Evolutionary conservation across 371 early-diverging fungal genomes (phyloP).

Genomic region (Blakeslea trispora): DNA sequence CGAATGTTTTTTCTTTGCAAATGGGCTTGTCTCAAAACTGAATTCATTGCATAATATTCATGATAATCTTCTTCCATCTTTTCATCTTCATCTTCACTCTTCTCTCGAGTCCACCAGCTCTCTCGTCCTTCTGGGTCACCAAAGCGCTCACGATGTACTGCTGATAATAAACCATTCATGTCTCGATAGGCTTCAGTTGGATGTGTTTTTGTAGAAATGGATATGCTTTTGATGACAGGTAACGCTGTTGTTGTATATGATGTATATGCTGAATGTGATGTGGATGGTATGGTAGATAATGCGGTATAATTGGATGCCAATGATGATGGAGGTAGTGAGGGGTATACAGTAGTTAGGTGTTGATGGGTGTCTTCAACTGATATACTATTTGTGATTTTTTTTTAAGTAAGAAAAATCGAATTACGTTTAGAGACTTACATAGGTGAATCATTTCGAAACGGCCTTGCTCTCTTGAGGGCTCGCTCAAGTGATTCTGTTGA

Average conservation of each 20-base stretch:
- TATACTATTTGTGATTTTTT: too few relatives aligned
- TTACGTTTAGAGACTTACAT: background rate
- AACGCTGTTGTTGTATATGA: background rate
- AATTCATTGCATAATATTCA: constrained; percentile 14
- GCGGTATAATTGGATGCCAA: too few relatives aligned
- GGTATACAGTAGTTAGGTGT: background rate
- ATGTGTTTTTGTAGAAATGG: constrained; percentile 24
- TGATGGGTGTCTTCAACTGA: background rate
- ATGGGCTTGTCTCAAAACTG: constrained; percentile 31
- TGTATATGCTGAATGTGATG: background rate
- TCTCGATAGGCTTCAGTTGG: constrained; percentile 13
- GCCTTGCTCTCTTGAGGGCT: constrained; percentile 18
- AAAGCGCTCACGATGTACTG: constrained; percentile 24
- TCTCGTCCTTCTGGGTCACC: constrained; percentile 35
- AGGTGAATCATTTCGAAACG: constrained; percentile 2
- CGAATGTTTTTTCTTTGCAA: constrained; percentile 13
- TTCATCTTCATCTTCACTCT: constrained; percentile 9
- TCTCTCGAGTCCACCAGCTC: constrained; percentile 19
- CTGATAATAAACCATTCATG: constrained; percentile 25
- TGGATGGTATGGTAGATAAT: background rate
- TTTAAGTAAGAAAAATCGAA: too few relatives aligned
- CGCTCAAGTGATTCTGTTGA: constrained; percentile 23
- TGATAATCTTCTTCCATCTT: constrained; percentile 24
- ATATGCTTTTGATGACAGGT: constrained; percentile 9
- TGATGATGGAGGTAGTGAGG: background rate